phyloP scores from a whole-genome alignment of 108 stramenopile species.

The Asterionellopsis glacialis region DNA sequence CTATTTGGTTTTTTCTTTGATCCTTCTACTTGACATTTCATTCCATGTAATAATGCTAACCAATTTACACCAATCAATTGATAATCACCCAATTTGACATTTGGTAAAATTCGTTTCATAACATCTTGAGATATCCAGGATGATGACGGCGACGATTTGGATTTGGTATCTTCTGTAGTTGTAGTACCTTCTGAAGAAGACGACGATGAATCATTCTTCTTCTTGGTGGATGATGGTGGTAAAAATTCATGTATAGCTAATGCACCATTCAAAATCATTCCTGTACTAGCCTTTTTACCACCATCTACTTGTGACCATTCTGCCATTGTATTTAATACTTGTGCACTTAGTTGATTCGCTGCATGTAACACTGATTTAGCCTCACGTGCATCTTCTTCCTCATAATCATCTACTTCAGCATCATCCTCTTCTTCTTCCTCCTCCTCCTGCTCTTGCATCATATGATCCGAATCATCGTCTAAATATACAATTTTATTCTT shows the following conservation, averaged over 20 bases:
- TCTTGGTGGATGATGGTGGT: conserved; percentile 3
- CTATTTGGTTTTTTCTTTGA: conserved; percentile 19
- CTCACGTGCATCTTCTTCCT: conserved; percentile 56
- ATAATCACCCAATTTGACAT: conserved; percentile 65
- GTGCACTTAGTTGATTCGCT: conserved; percentile 63
- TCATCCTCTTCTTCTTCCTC: conserved; percentile 25
- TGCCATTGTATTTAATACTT: conserved; percentile 55
- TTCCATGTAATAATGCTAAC: conserved; percentile 72
- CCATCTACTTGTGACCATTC: conserved; percentile 34
- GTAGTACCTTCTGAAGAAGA: too few species aligned
- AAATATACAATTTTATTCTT: conserved; percentile 16
- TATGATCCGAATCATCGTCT: conserved; percentile 7
- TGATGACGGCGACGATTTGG: too few species aligned
- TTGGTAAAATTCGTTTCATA: conserved; percentile 56
- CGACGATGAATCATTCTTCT: too few species aligned
- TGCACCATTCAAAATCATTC: conserved; percentile 65
- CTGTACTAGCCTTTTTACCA: conserved; percentile 15
- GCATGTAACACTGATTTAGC: conserved; percentile 52
- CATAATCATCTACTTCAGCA: conserved; percentile 42
- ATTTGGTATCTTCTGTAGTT: too few species aligned
- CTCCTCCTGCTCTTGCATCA: neutral
- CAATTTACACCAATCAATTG: conserved; percentile 88
- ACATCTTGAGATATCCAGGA: conserved; percentile 59
- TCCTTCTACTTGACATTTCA: conserved; percentile 42
- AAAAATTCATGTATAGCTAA: conserved; percentile 16